phyloP scores from a whole-genome alignment of 2,329 filamentous ascomycete genomes.

The Myriosclerotinia scirpicola region DNA sequence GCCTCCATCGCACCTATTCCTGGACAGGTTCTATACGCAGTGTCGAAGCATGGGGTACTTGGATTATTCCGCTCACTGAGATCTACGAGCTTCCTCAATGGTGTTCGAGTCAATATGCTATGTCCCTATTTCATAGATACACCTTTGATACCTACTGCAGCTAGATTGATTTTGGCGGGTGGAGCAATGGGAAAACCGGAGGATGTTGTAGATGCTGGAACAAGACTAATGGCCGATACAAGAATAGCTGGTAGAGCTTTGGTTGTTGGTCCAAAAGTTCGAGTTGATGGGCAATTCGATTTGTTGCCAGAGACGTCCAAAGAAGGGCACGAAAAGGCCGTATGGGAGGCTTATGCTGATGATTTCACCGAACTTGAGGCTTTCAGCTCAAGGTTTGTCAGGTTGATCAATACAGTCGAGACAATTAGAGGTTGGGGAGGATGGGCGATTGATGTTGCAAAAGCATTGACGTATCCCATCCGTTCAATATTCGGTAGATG shows the following conservation, averaged over 20 bases:
- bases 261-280: slow-evolving; percentile 56
- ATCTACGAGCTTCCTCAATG: slow-evolving; percentile 48
- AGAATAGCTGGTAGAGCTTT: slow-evolving; percentile 57
- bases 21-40: slow-evolving; percentile 54
- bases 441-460: slow-evolving; percentile 36
- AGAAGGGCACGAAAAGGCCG: slow-evolving; percentile 44
- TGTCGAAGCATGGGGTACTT: slow-evolving; percentile 65
- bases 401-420: slow-evolving; percentile 53
- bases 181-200: slow-evolving; percentile 51
- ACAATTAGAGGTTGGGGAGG: slow-evolving; percentile 55
- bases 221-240: slow-evolving; percentile 59
- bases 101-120: slow-evolving; percentile 64
- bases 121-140: slow-evolving; percentile 67
- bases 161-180: slow-evolving; percentile 56
- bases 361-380: slow-evolving; percentile 58
- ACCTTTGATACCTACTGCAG: slow-evolving; percentile 52
- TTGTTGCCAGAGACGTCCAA: slow-evolving; percentile 27
- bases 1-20: slow-evolving; percentile 53
- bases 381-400: slow-evolving; percentile 55
- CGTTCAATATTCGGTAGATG: neutral
- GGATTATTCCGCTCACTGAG: slow-evolving; percentile 63
- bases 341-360: slow-evolving; percentile 62
- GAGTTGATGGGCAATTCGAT: slow-evolving; percentile 45
- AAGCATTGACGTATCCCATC: slow-evolving; percentile 32
- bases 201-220: slow-evolving; percentile 64